A percentile compares a stretch with the other conserved stretches of the same genome.
Evolutionary conservation across 2,329 filamentous ascomycete genomes (phyloP).

Genomic region (Paecilomyces sp.): DNA sequence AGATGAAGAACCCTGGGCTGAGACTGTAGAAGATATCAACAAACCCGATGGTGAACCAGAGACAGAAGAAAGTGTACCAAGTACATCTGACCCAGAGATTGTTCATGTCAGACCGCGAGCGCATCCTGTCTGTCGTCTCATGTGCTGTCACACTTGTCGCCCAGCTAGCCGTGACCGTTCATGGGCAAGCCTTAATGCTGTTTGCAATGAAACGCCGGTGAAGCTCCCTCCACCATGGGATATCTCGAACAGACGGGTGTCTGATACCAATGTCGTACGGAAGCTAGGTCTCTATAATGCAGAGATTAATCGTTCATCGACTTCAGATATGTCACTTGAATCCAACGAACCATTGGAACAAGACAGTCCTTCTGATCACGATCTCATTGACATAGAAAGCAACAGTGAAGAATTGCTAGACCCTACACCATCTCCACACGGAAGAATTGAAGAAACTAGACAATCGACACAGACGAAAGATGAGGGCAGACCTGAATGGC

Average conservation of each 20-base stretch:
- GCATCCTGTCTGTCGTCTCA: conserved; percentile 33
- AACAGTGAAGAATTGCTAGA: not conserved
- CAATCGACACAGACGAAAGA: not conserved
- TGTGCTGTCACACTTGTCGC: conserved; percentile 44
- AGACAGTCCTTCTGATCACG: not conserved
- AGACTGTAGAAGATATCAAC: conserved; percentile 12
- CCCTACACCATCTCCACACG: not conserved
- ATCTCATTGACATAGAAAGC: not conserved
- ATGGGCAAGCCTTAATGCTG: conserved; percentile 15
- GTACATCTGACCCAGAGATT: not conserved
- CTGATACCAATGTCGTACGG: conserved; percentile 16
- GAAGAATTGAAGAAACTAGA: not conserved
- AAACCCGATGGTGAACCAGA: not conserved
- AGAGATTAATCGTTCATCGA: not conserved
- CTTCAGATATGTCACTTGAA: not conserved
- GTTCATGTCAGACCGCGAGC: not conserved
- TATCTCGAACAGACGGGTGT: conserved; percentile 19
- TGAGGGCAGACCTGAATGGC: not conserved
- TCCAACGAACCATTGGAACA: not conserved
- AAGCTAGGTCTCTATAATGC: conserved; percentile 4
- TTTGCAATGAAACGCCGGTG: conserved; percentile 26
- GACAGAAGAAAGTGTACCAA: not conserved
- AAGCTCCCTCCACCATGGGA: conserved; percentile 20
- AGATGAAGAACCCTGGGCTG: conserved; percentile 9
- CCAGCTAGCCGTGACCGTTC: conserved; percentile 35